These are phyloP conservation scores for Onygenales sp. DNA, from an alignment of 2,329 filamentous ascomycete genomes.

Conservation along the genomic window DNA sequence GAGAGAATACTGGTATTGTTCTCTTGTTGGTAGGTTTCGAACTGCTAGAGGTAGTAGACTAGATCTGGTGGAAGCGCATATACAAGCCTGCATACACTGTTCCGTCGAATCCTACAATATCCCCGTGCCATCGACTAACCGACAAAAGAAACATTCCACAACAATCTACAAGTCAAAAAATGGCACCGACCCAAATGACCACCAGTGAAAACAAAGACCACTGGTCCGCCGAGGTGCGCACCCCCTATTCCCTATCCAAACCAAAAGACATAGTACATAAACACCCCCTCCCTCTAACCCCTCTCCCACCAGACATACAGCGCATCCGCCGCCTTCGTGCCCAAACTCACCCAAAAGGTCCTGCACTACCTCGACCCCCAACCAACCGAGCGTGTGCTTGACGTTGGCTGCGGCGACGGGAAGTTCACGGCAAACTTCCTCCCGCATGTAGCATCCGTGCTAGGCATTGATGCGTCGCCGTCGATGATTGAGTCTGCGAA, in stretches of 20 bases:
- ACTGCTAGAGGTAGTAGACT: too few relatives aligned
- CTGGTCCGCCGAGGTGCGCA: conserved; percentile 29
- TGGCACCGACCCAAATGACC: neutral
- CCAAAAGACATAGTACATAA: neutral
- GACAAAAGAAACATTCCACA: too few relatives aligned
- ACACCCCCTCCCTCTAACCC: conserved; percentile 5
- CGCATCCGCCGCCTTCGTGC: conserved; percentile 54
- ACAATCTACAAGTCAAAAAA: neutral
- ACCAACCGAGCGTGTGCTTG: conserved; percentile 49
- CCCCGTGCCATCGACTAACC: too few relatives aligned
- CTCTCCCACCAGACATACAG: conserved; percentile 44
- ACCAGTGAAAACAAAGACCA: conserved; percentile 20
- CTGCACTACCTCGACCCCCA: conserved; percentile 50
- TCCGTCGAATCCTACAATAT: too few relatives aligned
- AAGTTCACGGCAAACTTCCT: conserved; percentile 49
- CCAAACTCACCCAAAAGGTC: conserved; percentile 51
- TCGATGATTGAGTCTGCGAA: conserved; percentile 49
- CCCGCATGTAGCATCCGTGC: conserved; percentile 39
- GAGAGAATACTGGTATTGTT: too few relatives aligned
- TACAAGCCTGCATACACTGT: too few relatives aligned
- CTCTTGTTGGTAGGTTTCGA: too few relatives aligned
- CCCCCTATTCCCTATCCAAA: neutral
- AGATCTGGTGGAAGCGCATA: too few relatives aligned
- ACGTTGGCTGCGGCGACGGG: conserved; percentile 58
- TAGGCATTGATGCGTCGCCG: conserved; percentile 50